Evolutionary conservation across 2,329 filamentous ascomycete species (phyloP), one percentile per base, ranked within the genome.

Genomic region (Colletotrichum lini): DNA sequence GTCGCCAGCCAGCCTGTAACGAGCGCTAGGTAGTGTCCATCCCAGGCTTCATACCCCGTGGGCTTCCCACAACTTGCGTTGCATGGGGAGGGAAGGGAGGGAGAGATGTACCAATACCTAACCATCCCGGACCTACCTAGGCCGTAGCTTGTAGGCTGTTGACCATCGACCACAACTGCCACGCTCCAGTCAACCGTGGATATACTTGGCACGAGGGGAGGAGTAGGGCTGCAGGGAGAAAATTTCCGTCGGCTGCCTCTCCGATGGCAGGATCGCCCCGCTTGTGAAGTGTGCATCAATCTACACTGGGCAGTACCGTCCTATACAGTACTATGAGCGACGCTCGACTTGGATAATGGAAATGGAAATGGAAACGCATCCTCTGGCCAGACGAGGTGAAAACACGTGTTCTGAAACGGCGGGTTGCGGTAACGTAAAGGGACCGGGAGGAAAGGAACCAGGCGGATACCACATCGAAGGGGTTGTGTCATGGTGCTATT

Each of bases 221-320:
- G 47, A 69, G 60, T 45, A 45, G 53, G 26, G 53, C 49, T 61
- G 44, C 63, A 67, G 56, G 61, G 38, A 38, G 40, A 61, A 56
- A 70, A 57, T 62, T 70, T 67, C 67, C 63, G 63, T 60, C 63
- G 63, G 67, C 62, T 49, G 26, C 54, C 26, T 54, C 67, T 54
- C 62, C 67, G 62, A 42, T 47, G 47, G 38, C 50, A 44, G 53
- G 52, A 68, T 45, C 66, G 40, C 58, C 58, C 57, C 54, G 57
- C 58, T 38, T 10, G 7, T 45, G 56, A 65, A 59, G 59, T n/a
- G 54, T 16, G 54, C 56, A 67, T 54, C 21, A 16, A 44, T 18
- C 30, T 42, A 45, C 26, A 35, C n/a, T 16, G 30, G 30, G 30
- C 8, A 35, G 30, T 35, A 9, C 30, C 30, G 8, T 35, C 9